Base-by-base conservation (phyloP, 805 yeast species). In the Pichia kluyveri region DNA sequence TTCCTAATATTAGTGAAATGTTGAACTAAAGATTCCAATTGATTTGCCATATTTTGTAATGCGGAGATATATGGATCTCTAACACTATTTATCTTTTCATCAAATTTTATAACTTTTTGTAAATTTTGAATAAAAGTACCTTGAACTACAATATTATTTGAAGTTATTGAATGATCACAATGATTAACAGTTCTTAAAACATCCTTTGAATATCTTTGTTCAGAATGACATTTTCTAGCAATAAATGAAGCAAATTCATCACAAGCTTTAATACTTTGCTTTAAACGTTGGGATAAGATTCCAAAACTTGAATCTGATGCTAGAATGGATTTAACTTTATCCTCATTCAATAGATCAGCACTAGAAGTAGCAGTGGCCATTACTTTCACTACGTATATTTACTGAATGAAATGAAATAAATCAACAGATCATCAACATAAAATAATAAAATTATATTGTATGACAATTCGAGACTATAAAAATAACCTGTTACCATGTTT, bases 161-260 rank as follows among this genome's bases (percentile, higher is more conserved):
- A 50, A 32, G 52, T 49, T 36, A 64, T 58, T 8, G 67, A 61
- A 28, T 54, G 52, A 41, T 54, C 55, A 42, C 61, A 59, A 47
- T 81, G 75, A 26, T 75, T 69, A 2, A 86, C 77, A 32, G 83
- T 79, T 66, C 89, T 86, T 57, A 80, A 79, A 54, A 87, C 66
- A 57, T 87, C 95, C 48, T 75, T 74, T 40, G 79, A 78, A 62
- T 87, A 86, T 49, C 84, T 95, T 54, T 83, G 86, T 63, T 88
- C 96, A 45, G 83, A 73, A 34, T 76, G 68, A 30, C 88, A 88
- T 57, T 86, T 83, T 65, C 83, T 86, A 61, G 83, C 84, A 47
- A 91, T 69, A 63, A 79, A 93, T 55, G 79, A 79, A 30, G 87
- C 72, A 56, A 88, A 82, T 60, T 93, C 98, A 58, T 89, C 96